Conservation (phyloP, 345 rosid species). For the Murraya paniculata region DNA sequence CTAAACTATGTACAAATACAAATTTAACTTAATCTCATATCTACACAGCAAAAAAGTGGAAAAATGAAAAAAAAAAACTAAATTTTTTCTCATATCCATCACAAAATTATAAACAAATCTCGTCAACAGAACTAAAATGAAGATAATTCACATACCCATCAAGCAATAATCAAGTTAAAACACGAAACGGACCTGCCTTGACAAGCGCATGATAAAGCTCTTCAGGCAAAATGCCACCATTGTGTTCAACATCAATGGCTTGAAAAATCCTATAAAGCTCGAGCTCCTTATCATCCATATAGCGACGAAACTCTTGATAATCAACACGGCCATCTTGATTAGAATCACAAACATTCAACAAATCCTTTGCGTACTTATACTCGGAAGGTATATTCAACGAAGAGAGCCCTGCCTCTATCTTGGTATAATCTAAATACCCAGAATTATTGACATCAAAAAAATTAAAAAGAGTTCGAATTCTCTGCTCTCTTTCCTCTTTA, state of each 20-base stretch:
- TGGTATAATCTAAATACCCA: constrained; percentile 54
- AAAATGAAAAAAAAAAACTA: background rate
- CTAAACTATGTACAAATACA: background rate
- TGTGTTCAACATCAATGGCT: constrained; percentile 72
- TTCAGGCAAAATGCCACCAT: constrained; percentile 72
- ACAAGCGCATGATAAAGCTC: constrained; percentile 71
- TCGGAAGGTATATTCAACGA: constrained; percentile 63
- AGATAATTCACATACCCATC: background rate
- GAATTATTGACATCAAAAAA: constrained; percentile 49
- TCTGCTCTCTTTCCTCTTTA: constrained; percentile 53
- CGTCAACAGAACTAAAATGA: background rate
- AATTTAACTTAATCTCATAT: background rate
- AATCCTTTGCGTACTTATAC: constrained; percentile 64
- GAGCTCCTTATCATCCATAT: constrained; percentile 78
- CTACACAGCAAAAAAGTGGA: background rate
- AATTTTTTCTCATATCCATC: background rate
- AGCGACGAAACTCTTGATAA: constrained; percentile 62
- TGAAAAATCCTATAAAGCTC: constrained; percentile 68
- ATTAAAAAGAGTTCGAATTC: constrained; percentile 52
- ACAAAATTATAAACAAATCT: background rate
- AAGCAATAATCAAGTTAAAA: constrained; percentile 13
- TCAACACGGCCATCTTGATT: constrained; percentile 64
- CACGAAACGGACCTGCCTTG: constrained; percentile 47
- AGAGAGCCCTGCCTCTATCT: constrained; percentile 59
- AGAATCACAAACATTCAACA: constrained; percentile 63